A percentile compares a stretch with the other conserved stretches of the same genome.
These are phyloP conservation scores for Trichoderma harzianum DNA, from an alignment of 2,329 filamentous ascomycete species.

Conservation along the genomic window DNA sequence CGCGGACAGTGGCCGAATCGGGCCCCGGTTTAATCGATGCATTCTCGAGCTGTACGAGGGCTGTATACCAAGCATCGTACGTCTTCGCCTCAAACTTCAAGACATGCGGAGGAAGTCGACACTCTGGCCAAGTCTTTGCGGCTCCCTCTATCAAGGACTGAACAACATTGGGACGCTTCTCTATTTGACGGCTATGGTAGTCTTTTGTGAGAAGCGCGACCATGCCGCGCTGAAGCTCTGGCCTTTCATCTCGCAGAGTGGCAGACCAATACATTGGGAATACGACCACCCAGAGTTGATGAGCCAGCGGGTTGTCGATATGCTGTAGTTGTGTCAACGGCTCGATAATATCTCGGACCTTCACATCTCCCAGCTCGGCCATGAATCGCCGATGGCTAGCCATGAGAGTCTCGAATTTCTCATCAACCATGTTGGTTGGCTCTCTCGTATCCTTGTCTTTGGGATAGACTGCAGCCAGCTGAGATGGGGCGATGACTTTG, in stretches of 20 bases:
- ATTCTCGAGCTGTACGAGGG: constrained; percentile 84
- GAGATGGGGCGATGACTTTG: constrained; percentile 68
- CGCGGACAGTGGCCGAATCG: constrained; percentile 78
- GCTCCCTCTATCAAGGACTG: constrained; percentile 87
- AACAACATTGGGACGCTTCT: constrained; percentile 92
- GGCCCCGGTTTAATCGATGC: constrained; percentile 78
- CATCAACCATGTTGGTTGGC: constrained; percentile 71
- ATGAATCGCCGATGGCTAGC: constrained; percentile 78
- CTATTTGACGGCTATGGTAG: constrained; percentile 89
- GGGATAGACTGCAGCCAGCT: constrained; percentile 68
- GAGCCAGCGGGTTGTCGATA: constrained; percentile 73
- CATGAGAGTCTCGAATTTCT: constrained; percentile 77
- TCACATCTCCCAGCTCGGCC: constrained; percentile 77
- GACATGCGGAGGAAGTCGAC: constrained; percentile 91
- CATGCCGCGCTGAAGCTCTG: constrained; percentile 85
- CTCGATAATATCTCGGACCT: constrained; percentile 82
- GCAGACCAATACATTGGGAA: constrained; percentile 96
- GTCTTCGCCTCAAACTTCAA: constrained; percentile 93
- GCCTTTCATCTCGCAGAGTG: constrained; percentile 79
- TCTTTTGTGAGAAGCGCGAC: constrained; percentile 91
- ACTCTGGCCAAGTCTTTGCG: constrained; percentile 77
- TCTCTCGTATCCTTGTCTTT: constrained; percentile 70
- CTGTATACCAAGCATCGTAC: constrained; percentile 97
- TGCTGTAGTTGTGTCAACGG: constrained; percentile 91
- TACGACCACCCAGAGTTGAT: constrained; percentile 84